Evolutionary conservation across 2,329 filamentous ascomycete species (phyloP).

Genomic region (Zymoseptoria crescenta): DNA sequence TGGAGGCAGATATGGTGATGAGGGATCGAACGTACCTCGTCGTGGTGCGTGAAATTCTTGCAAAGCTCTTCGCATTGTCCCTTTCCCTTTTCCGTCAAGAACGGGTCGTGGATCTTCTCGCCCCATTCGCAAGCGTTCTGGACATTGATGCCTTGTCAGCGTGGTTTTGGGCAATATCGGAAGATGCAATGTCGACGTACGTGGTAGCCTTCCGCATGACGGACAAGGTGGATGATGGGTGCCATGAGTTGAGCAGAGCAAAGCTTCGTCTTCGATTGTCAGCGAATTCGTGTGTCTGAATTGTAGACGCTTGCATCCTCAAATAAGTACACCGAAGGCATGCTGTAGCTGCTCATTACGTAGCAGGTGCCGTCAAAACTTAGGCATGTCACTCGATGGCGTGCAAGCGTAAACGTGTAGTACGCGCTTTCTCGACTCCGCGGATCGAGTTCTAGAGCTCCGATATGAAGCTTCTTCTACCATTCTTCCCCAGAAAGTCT

Average conservation of each 20-base stretch:
- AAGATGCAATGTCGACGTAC: background rate
- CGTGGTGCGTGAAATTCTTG: slow-evolving; percentile 12
- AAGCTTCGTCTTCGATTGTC: background rate
- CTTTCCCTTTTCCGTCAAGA: slow-evolving; percentile 16
- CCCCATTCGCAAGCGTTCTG: slow-evolving; percentile 60
- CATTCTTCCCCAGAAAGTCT: background rate
- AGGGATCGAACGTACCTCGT: slow-evolving; percentile 24
- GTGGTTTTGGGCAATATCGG: background rate
- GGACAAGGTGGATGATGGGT: slow-evolving; percentile 18
- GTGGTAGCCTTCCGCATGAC: slow-evolving; percentile 19
- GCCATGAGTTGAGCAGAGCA: slow-evolving; percentile 17
- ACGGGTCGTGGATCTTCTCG: slow-evolving; percentile 46
- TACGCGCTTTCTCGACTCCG: background rate
- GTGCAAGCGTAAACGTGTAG: background rate
- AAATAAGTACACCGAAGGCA: background rate
- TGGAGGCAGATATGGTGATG: background rate
- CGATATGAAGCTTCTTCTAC: background rate
- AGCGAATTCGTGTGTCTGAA: background rate
- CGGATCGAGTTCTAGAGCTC: background rate
- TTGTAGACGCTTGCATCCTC: background rate
- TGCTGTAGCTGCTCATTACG: background rate
- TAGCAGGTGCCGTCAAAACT: background rate
- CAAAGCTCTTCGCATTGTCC: slow-evolving; percentile 9
- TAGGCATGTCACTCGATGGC: background rate
- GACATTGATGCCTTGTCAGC: background rate